Conservation (phyloP, 2,329 filamentous ascomycete species). For the Pseudopithomyces maydicus region DNA sequence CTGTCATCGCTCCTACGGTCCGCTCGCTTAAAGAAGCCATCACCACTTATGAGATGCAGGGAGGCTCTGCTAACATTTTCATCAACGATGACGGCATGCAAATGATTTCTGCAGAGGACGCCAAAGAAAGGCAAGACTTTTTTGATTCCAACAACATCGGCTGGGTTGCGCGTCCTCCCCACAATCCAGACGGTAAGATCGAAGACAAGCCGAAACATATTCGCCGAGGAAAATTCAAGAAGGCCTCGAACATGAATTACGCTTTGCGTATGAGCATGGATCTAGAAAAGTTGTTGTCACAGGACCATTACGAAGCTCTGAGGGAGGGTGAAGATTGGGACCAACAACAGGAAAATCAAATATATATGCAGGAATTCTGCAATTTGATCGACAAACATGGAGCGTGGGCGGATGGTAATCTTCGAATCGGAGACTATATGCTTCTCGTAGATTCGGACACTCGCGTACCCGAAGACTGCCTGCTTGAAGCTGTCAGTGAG, state of each 20-base stretch:
- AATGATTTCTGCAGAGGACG: constrained; percentile 56
- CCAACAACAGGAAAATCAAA: constrained; percentile 44
- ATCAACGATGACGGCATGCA: constrained; percentile 73
- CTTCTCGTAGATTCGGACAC: constrained; percentile 59
- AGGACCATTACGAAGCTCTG: constrained; percentile 14
- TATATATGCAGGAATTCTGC: constrained; percentile 51
- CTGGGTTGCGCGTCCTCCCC: constrained; percentile 55
- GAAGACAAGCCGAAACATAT: constrained; percentile 24
- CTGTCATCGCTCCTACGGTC: constrained; percentile 78
- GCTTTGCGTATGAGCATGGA: constrained; percentile 65
- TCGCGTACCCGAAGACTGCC: constrained; percentile 68
- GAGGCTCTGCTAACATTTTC: constrained; percentile 71
- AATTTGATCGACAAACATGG: constrained; percentile 69
- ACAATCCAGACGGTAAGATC: constrained; percentile 33
- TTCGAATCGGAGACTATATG: constrained; percentile 84
- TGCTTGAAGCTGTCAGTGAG: constrained; percentile 79
- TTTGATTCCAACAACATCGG: constrained; percentile 58
- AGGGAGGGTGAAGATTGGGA: constrained; percentile 27
- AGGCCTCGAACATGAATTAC: constrained; percentile 77
- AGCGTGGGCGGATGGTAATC: constrained; percentile 79
- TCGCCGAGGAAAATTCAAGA: constrained; percentile 45
- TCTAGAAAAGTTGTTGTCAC: constrained; percentile 63
- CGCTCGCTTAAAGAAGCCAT: constrained; percentile 74
- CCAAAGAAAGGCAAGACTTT: constrained; percentile 52
- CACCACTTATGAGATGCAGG: constrained; percentile 58